Evolutionary conservation across 805 yeast species (phyloP), one percentile per base, ranked within the genome.

Genomic region (Candida oleophila): DNA sequence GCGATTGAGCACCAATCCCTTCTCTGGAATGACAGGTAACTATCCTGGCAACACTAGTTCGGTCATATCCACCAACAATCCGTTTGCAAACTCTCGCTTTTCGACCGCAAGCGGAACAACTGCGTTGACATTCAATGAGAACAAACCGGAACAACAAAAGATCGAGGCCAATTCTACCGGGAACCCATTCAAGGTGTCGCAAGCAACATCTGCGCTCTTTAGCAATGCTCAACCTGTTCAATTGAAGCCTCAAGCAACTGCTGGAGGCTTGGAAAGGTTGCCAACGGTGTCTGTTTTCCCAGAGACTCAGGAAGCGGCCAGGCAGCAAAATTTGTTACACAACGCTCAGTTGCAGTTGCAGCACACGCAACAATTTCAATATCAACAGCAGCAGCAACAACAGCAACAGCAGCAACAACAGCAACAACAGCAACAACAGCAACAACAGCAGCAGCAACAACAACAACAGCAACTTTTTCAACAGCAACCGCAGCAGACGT

Each of bases 231-330:
- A 44, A 22, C 64, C 52, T 46, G 57, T 61, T 51, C 49, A 64
- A 42, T 46, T 77, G 53, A 65, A 71, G 55, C 67, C 73, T 14
- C 85, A 80, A 56, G 76, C 81, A 2, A 84, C 89, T 1, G 86
- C 89, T 30, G 92, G 91, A 3, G 92, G 91, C 0, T 72, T 83
- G 49, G 91, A 86, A 57, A 68, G 69, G 43, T 61, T 85, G 38
- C 84, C 84, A 8, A 85, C 90, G 0, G 66, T 78, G 3, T 79
- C 89, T 2, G 87, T 83, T 7, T 86, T 84, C 55, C 89, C 88
- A 0, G 82, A 82, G 54, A 82, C 87, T 7, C 80, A 78, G 54
- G 68, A 66, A 44, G 73, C 68, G 28, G 69, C 68, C 16, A 73
- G 68, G 44, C 64, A 62, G 36, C 70, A 69, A 45, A 65, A 56